Conservation (phyloP, 345 rosid genomes). For the Salix viminalis region DNA sequence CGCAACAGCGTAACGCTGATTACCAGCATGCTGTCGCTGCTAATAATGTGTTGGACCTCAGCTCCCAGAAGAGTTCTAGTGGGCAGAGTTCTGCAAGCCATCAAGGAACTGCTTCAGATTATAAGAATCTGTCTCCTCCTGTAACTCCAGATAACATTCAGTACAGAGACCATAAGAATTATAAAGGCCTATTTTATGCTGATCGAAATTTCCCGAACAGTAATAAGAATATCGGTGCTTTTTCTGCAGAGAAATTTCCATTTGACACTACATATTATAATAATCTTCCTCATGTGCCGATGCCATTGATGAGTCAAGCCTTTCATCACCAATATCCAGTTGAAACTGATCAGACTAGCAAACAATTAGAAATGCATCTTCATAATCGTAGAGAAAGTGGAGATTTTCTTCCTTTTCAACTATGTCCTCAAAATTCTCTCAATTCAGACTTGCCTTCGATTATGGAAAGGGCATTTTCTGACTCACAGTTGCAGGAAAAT, state of each 20-base stretch:
- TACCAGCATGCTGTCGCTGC: conserved; percentile 63
- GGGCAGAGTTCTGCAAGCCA: conserved; percentile 48
- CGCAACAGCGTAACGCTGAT: conserved; percentile 43
- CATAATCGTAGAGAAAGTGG: conserved; percentile 44
- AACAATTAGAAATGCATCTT: conserved; percentile 28
- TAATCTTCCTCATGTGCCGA: conserved; percentile 29
- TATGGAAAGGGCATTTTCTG: conserved; percentile 54
- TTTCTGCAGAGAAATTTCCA: conserved; percentile 19
- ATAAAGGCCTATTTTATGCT: conserved; percentile 13
- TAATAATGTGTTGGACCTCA: conserved; percentile 55
- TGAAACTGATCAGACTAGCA: conserved; percentile 28
- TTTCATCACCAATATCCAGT: conserved; percentile 31
- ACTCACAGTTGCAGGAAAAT: conserved; percentile 44
- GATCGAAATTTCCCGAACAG: conserved; percentile 18
- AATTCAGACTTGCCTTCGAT: conserved; percentile 27
- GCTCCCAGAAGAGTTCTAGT: conserved; percentile 45
- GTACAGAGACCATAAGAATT: conserved; percentile 25
- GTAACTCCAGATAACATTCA: conserved; percentile 40
- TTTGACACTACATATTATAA: conserved; percentile 32
- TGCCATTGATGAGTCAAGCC: conserved; percentile 29
- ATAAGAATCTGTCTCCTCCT: conserved; percentile 46
- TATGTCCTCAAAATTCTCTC: conserved; percentile 21
- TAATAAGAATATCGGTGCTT: conserved; percentile 21
- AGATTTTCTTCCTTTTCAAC: conserved; percentile 27
- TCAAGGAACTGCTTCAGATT: conserved; percentile 46